Base-by-base conservation (phyloP, 2,329 filamentous ascomycete genomes). In the Lachnellula subtilissima region DNA sequence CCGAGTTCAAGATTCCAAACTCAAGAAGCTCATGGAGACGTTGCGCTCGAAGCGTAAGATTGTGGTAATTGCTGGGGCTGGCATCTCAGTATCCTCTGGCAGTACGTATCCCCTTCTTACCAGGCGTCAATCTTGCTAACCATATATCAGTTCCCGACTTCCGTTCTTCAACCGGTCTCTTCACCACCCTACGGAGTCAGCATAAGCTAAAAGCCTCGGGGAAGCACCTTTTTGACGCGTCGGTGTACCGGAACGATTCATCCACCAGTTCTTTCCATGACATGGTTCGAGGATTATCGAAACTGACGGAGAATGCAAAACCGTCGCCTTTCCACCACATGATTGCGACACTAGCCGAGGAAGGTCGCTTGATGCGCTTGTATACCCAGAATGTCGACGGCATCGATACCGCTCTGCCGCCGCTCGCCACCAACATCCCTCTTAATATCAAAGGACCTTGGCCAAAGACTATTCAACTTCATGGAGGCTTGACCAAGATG, bases 351-450 rank as follows among this genome's bases (percentile, higher is more conserved):
- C 79, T 99, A 22, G 90, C 93, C 4, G 82, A 89, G 56, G 91
- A 97, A 73, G 89, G 88, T 45, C 89, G 94, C 19, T 75, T 99
- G 23, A 78, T 97, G 69, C 89, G 94, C 45, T 80, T 99, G 6
- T 99, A 99, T 72, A 93, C 90, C 2, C 94, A 99, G 70, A 99
- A 99, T 65, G 93, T 99, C 36, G 94, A 99, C 74, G 91, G 92
- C 56, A 88, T 99, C 62, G 94, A 99, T 66, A 94, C 90, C 0
- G 83, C 85, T 7, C 81, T 99, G 72, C 77, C 84, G 48, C 92
- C 93, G 2, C 77, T 99, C 8, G 80, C 82, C 25, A 97, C 94
- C 0, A 80, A 82, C 51, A 85, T 96, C 1, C 94, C 94, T 1
- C 78, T 99, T 12, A 87, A 86, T 59, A 63, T 52, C n/a, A 96